Percentiles rank a stretch among this genome's conserved stretches.
Evolutionary conservation across 257 asterid species (phyloP).

Genomic region (Solanum clarkiae): DNA sequence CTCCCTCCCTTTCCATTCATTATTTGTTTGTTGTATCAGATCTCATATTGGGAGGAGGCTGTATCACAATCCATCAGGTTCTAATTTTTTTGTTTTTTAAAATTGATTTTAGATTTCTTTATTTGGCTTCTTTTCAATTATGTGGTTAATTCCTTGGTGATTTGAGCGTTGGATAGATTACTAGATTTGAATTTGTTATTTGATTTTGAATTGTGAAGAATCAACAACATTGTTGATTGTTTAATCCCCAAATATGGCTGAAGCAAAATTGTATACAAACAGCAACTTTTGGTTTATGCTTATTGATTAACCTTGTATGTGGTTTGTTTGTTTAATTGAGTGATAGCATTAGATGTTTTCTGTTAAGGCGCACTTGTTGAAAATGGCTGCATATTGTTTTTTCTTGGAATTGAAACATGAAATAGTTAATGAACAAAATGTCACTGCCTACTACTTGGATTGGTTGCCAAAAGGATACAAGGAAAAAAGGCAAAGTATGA

Average conservation of each 20-base stretch:
- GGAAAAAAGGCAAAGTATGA: not conserved
- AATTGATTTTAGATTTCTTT: not conserved
- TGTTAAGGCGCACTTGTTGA: not conserved
- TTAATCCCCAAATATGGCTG: not conserved
- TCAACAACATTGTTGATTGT: not conserved
- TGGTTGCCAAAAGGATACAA: not conserved
- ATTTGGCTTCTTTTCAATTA: not conserved
- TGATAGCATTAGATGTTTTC: not conserved
- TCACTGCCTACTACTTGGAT: not conserved
- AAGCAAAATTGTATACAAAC: not conserved
- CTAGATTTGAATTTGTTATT: not conserved
- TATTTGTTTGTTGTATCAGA: not conserved
- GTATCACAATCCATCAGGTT: not conserved
- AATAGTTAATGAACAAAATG: not conserved
- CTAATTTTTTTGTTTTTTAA: not conserved
- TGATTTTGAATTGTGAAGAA: not conserved
- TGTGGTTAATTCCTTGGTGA: not conserved
- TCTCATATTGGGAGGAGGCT: not conserved
- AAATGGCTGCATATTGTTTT: not conserved
- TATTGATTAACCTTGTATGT: not conserved
- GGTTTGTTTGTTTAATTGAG: not conserved
- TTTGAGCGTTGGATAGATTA: not conserved
- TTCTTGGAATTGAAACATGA: too few species aligned
- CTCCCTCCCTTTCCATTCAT: not conserved
- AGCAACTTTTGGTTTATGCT: not conserved